phyloP scores from a whole-genome alignment of 2,329 filamentous ascomycete species.

The Trichoderma hamatum region DNA sequence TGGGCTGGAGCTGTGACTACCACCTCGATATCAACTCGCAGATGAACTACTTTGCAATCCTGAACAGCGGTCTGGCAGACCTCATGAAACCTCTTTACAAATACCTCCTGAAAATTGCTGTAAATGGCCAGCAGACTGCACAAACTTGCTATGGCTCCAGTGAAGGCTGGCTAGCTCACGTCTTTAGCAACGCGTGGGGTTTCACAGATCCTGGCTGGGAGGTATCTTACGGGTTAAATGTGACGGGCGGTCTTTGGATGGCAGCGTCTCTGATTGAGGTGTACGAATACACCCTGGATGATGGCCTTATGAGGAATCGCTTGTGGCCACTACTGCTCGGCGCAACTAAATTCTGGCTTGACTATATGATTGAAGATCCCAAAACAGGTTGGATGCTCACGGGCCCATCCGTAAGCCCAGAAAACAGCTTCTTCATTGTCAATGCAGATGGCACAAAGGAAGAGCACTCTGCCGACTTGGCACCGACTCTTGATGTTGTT shows the following conservation, averaged over 20 bases:
- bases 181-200: constrained; percentile 25
- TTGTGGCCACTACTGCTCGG: constrained; percentile 7
- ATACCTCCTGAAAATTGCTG: constrained; percentile 2
- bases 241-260: constrained; percentile 26
- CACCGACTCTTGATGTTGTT: constrained; percentile 23
- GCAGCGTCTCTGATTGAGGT: constrained; percentile 21
- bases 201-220: constrained; percentile 27
- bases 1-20: constrained; percentile 28
- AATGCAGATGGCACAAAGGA: constrained; percentile 1
- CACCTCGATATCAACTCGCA: constrained; percentile 27
- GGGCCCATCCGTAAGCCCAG: constrained; percentile 22
- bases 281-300: constrained; percentile 25
- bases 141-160: constrained; percentile 19
- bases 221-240: constrained; percentile 22
- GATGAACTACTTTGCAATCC: constrained; percentile 24
- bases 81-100: constrained; percentile 21
- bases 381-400: constrained; percentile 25
- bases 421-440: constrained; percentile 26
- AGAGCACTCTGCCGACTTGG: constrained; percentile 10
- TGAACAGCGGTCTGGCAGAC: constrained; percentile 17
- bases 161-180: constrained; percentile 25
- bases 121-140: constrained; percentile 9
- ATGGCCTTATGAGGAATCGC: background rate
- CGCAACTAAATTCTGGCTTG: constrained; percentile 23
- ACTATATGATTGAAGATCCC: constrained; percentile 27